Base-by-base conservation (phyloP, 176 grass and related monocot genomes). In the Ampelocalamus luodianensis region DNA sequence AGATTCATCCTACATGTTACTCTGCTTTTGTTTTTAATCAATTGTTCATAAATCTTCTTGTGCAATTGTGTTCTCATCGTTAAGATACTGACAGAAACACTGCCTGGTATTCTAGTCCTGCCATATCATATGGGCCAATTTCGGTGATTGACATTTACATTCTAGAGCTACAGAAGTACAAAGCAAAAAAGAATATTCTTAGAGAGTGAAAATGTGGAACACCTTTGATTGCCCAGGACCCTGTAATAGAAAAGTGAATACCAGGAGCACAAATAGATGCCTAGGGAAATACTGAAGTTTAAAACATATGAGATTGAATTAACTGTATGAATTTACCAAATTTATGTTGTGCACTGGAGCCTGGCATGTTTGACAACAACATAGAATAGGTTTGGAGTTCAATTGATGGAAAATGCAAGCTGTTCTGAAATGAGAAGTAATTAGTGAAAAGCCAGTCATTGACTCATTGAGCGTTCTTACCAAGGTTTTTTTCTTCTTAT, bases 321-420 rank as follows among this genome's bases (percentile, higher is more conserved):
- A 42, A 17, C 55, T 55, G 48, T n/a, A 49, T 74, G 61, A 58
- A 8, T 23, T 13, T 20, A 40, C 17, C 81, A 65, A 59, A 15
- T 64, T 61, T 84, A 11, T 66, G 3, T 55, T 84, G 24, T 39
- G n/a, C 58, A 82, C 53, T 83, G 55, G 54, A 46, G n/a, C 40
- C 18, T 78, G 40, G 7, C 15, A 63, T 42, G 22, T 67, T 59
- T 89, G 39, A 5, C 15, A 77, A 34, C 51, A 68, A 5, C 40
- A 42, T 49, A 50, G 12, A 50, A 32, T 83, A 71, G 3, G 13
- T 72, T 88, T 24, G 24, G 36, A 72, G 68, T 71, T 68, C 7
- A 67, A n/a, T 58, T 40, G 24, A 16, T 74, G 46, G 48, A 65
- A 58, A 44, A 83, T 39, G 58, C 5, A 3, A 76, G 48, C 36